Evolutionary conservation across 192 early-diverging fungal genomes (phyloP).

Genomic region (Jimgerdemannia flammicorona): DNA sequence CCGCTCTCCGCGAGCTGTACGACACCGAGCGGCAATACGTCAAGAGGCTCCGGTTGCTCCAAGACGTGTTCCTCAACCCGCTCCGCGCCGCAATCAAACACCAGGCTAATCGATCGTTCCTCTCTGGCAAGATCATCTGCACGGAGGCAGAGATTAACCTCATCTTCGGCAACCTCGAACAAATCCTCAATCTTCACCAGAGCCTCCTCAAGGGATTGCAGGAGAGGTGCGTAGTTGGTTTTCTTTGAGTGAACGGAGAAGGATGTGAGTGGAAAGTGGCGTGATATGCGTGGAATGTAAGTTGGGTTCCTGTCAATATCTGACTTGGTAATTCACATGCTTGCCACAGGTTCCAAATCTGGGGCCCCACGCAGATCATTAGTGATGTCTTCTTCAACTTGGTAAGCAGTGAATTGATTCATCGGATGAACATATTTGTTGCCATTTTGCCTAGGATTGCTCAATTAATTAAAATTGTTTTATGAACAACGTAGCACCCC

Average conservation of each 20-base stretch:
- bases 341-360: constrained; percentile 18
- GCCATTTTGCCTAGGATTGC: no score
- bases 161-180: constrained; percentile 10
- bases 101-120: constrained; percentile 4
- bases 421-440: no score
- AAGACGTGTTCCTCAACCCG: not conserved
- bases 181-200: constrained; percentile 6
- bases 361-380: constrained; percentile 32
- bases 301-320: not conserved
- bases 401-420: constrained; percentile 6
- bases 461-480: no score
- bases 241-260: not conserved
- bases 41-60: not conserved
- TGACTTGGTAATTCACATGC: not conserved
- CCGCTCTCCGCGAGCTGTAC: not conserved
- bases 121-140: constrained; percentile 11
- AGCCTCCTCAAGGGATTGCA: not conserved
- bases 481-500: constrained; percentile 9
- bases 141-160: constrained; percentile 14
- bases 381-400: constrained; percentile 23
- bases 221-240: not conserved
- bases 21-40: not conserved
- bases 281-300: not conserved
- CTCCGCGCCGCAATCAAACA: not conserved
- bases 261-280: no score